Base-by-base conservation (phyloP, 2,329 filamentous ascomycete species). In the Xylaria sp. region DNA sequence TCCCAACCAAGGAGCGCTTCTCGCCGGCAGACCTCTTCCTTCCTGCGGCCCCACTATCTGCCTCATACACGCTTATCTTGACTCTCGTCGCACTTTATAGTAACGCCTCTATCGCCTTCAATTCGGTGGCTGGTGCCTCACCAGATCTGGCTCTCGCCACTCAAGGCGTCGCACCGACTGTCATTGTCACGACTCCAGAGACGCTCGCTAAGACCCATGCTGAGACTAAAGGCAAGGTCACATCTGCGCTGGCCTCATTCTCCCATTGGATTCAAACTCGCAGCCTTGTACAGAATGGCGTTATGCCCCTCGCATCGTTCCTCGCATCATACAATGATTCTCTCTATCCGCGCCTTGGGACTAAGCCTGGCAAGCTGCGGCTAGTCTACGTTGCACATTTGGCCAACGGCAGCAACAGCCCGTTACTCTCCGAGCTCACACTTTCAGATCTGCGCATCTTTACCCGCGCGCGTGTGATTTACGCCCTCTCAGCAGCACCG, bases 101-200 rank as follows among this genome's bases (percentile, higher is more conserved):
- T 25, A 96, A 97, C 78, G 87, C 93, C 20, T 96, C 94, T 0
- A 83, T 99, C 23, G 93, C 94, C 32, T 87, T 99, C 76, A 98
- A 93, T 81, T 96, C 94, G 0, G 94, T 97, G 32, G 92, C 94
- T 18, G 92, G 92, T 7, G 86, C 88, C 44, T 88, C 88, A 12
- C 85, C 92, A 13, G 90, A 96, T 77, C 86, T 98, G 46, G 84
- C 85, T 20, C 82, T 94, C 25, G 93, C 94, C 25, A 92, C 92
- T 25, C 88, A 90, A 68, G 90, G 90, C 56, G 84, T 97, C 48
- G 88, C 92, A 0, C 95, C 95, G 1, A 98, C 94, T 4, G 87
- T 98, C 68, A 84, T 98, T 63, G 89, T 97, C 51, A 89, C 92
- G 8, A 92, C 92, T 2, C 90, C 94, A 0, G 87, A 90, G 66